Evolutionary conservation across 768 basidiomycete genomes (phyloP), one percentile per base, ranked within the genome.

Genomic region (Hericium coralloides): DNA sequence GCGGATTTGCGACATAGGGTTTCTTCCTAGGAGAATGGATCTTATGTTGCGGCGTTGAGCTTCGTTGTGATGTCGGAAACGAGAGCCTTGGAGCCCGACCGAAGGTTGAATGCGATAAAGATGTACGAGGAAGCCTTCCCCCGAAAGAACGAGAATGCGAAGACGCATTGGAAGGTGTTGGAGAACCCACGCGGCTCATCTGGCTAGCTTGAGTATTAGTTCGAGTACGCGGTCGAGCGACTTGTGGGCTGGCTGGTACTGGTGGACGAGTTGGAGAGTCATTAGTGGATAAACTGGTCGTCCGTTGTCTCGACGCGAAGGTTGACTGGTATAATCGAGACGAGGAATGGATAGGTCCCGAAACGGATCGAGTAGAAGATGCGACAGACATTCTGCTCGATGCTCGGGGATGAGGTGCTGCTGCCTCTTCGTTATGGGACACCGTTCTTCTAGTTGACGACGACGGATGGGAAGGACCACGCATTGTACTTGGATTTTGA

Each of bases 1-100:
- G 85, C n/a, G 91, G 87, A 68, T 97, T 84, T 2, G 95, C 82
- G 43, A 93, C 74, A 61, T 97, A 98, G 14, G 81, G 79, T 67
- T 84, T 89, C 68, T 81, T 78, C 17, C 74, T 68, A 9, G 70
- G 66, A 6, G 66, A 56, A 18, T 68, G 62, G 15, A 66, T 60
- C 60, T 72, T 79, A 52, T 73, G 74, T 37, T 72, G 72, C 8
- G 84, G 83, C 15, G 83, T 79, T 37, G 75, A 71, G 38, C 64
- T 63, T 53, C 70, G 73, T 17, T 75, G 74, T 56, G 52, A 17
- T 75, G 59, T 71, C 14, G 80, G 73, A 52, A 86, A 70, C 0
- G 89, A 84, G 55, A 78, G 77, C 60, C 86, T 76, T 3, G 85
- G 88, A 25, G 85, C 82, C 38, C 83, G 82, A 22, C 84, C 74